Evolutionary conservation across 768 basidiomycete species (phyloP), one percentile per base, ranked within the genome.

Genomic region (Tephrocybe sp.): DNA sequence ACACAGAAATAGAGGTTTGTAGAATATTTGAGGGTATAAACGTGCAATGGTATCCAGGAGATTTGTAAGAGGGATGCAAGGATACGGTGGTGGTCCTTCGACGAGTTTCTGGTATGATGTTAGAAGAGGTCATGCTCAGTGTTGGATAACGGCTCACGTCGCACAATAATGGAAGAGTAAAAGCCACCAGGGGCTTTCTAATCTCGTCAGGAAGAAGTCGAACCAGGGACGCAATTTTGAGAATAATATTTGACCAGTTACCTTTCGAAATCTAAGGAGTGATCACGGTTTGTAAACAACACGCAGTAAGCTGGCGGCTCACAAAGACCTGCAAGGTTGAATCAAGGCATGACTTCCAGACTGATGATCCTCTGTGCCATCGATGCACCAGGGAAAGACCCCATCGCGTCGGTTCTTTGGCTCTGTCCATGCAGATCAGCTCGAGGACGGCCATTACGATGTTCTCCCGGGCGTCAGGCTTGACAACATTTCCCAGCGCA

Each of bases 1-100:
- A 52, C 86, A 87, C 0, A 74, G 66, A 58, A 90, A 87, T 7
- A 91, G 65, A 0, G 86, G 84, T 60, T 83, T 87, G 70, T 80
- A 89, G 65, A 91, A 88, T 0, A 83, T 52, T 43, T 77, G 82
- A 0, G 87, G 87, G 49, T 79, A 75, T 13, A 64, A 54, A 37
- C 73, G 67, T 1, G 85, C 80, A 16, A 85, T 55, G 13, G 65
- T 65, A 26, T 76, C 69, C 2, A 89, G 68, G 34, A 90, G 69
- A 27, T 70, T 65, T 4, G 79, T 72, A 0, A 90, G 65, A 1
- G 69, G 63, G 2, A 67, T 60, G 34, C 63, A 76, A 3, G 81
- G 80, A 47, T 68, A 59, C 13, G 76, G 67, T 1, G 83, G 82
- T 5, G 84, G 79, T 41, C 78, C 73, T 44, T 74, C 65, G 18